phyloP scores from a whole-genome alignment of 202 grass and related monocot genomes.

The Elaeis oleifera region DNA sequence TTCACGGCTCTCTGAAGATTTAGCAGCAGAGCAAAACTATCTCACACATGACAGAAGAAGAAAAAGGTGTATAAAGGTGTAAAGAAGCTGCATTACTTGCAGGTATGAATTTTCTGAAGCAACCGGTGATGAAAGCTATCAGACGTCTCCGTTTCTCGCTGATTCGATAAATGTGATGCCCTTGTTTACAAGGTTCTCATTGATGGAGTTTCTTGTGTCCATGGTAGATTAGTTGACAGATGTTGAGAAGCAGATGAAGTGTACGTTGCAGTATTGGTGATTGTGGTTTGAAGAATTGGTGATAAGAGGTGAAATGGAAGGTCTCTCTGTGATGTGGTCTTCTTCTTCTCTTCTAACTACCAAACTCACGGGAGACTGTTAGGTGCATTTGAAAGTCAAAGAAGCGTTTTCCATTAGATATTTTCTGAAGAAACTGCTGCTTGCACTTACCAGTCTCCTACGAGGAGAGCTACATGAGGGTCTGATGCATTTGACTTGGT shows the following conservation, averaged over 20 bases:
- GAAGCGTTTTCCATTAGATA: too few species aligned
- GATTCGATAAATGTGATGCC: background rate
- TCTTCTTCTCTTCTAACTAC: too few species aligned
- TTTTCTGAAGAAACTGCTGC: too few species aligned
- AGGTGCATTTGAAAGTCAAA: too few species aligned
- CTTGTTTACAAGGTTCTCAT: constrained; percentile 1
- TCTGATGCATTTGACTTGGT: too few species aligned
- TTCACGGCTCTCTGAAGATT: constrained; percentile 12
- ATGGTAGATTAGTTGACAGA: background rate
- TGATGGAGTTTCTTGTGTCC: background rate
- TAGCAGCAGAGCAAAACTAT: background rate
- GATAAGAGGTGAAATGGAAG: too few species aligned
- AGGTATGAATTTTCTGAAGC: background rate
- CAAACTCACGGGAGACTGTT: too few species aligned
- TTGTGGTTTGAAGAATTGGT: too few species aligned
- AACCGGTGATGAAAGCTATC: background rate
- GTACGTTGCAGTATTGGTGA: too few species aligned
- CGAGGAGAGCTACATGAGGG: too few species aligned
- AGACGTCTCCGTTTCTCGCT: background rate
- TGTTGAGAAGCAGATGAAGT: background rate
- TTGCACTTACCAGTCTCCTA: too few species aligned
- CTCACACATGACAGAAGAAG: background rate
- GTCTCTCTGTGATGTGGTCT: too few species aligned
- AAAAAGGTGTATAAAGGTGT: background rate
- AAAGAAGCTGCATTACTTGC: constrained; percentile 6